Conservation (phyloP, 495 filamentous ascomycete genomes). For the Xylaria longipes region DNA sequence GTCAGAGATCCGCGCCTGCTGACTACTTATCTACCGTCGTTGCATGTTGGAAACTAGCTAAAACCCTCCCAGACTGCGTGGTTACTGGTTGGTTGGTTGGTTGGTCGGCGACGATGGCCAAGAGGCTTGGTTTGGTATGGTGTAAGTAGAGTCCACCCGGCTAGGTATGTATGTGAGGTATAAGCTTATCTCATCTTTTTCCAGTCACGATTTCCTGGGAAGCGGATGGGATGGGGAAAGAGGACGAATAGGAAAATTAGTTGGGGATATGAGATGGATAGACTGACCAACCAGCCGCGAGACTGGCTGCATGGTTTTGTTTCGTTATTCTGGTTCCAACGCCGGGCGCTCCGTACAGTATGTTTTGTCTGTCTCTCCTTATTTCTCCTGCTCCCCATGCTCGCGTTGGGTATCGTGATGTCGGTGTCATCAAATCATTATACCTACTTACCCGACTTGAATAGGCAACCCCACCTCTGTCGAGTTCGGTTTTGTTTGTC, state of each 20-base stretch:
- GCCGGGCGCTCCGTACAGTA: constrained; percentile 3
- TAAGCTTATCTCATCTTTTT: constrained; percentile 29
- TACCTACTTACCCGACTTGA: background rate
- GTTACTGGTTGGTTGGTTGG: background rate
- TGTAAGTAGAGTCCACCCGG: background rate
- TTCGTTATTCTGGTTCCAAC: background rate
- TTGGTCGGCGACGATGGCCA: background rate
- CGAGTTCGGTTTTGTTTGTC: background rate
- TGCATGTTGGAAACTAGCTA: background rate
- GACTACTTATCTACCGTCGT: background rate
- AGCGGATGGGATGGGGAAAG: background rate
- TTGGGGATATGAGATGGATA: background rate
- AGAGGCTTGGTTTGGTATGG: background rate
- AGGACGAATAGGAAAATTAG: constrained; percentile 2
- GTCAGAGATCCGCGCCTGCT: constrained; percentile 10
- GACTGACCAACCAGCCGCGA: background rate
- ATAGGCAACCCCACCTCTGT: constrained; percentile 9
- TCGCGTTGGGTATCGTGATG: background rate
- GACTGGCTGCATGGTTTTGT: background rate
- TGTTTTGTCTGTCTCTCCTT: background rate
- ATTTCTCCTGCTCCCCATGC: background rate
- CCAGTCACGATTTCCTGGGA: background rate
- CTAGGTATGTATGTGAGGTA: constrained; percentile 11
- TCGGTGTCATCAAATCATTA: background rate
- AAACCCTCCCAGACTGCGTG: background rate